Evolutionary conservation across 2,329 filamentous ascomycete genomes (phyloP), one percentile per base, ranked within the genome.

Genomic region (Parascedosporium putredinis): DNA sequence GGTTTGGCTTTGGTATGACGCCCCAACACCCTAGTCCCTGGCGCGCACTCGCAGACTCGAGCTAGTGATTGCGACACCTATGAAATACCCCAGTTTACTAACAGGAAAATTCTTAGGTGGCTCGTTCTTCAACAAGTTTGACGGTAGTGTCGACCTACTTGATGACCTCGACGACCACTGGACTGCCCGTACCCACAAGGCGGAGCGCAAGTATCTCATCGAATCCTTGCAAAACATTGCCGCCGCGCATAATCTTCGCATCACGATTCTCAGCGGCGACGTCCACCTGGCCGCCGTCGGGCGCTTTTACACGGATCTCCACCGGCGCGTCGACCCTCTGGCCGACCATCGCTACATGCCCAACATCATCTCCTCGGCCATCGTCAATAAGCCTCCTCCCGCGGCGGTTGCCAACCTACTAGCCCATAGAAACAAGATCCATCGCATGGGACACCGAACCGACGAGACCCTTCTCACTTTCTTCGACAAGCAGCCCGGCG

Each of bases 121-220:
- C 45, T 81, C 82, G 48, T 73, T 96, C 42, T 95, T 97, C 74
- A 97, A 97, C 66, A 78, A 88, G 51, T 96, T 97, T 57, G 91
- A 96, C 58, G 91, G 91, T 47, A 90, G 86, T 50, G 86, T 96
- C 22, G 93, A 97, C 68, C 81, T 97, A 22, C 73, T 95, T 14
- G 90, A 96, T 62, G 89, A 95, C 57, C 74, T 95, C 18, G 91
- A 97, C 64, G 93, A 98, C 64, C 93, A 98, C 62, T 96, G 96
- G 71, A 96, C 91, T 1, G 88, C 90, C 5, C 81, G 81, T 54
- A 88, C 89, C 47, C 91, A 97, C 73, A 97, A 96, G 67, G 77
- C 79, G 52, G 91, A 97, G 72, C 86, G 91, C 42, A 83, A 82
- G 51, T 74, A 80, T 34, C 73, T 97, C 40, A 74, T 98, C 36